Conservation (phyloP, 83 land plant species). For the Picea abies region DNA sequence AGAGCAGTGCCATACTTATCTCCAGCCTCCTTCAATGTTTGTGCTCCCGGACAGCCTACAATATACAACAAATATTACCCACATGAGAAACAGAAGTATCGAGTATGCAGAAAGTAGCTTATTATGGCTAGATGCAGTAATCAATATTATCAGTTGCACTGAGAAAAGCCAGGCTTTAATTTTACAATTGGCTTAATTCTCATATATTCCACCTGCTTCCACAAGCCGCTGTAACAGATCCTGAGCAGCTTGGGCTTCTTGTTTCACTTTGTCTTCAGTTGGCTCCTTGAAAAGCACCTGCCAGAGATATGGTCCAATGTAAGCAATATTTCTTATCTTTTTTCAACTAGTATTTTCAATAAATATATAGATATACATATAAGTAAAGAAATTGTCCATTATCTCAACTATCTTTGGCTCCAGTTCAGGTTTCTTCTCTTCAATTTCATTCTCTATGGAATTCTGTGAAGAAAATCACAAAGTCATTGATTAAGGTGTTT, state of each 20-base stretch:
- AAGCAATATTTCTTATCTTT: neutral
- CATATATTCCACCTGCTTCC: neutral
- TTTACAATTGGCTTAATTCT: neutral
- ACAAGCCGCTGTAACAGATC: slow-evolving; percentile 12
- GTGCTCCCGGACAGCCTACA: too few relatives aligned
- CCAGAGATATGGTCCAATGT: neutral
- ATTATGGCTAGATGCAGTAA: neutral
- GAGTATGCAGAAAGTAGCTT: too few relatives aligned
- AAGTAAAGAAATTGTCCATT: too few relatives aligned
- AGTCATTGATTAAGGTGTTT: neutral
- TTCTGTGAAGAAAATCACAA: neutral
- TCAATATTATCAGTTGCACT: neutral
- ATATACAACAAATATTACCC: too few relatives aligned
- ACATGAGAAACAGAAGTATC: too few relatives aligned
- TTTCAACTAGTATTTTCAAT: too few relatives aligned
- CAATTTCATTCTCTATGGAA: slow-evolving; percentile 5
- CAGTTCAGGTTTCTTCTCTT: too few relatives aligned
- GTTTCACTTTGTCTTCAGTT: slow-evolving; percentile 11
- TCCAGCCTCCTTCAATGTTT: too few relatives aligned
- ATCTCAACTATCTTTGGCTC: too few relatives aligned
- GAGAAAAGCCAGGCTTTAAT: neutral
- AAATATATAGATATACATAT: too few relatives aligned
- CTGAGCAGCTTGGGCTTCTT: neutral
- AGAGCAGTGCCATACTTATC: too few relatives aligned
- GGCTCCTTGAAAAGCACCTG: slow-evolving; percentile 17